Evolutionary conservation across 2,329 filamentous ascomycete species (phyloP).

Genomic region (Cladosporium sp.): DNA sequence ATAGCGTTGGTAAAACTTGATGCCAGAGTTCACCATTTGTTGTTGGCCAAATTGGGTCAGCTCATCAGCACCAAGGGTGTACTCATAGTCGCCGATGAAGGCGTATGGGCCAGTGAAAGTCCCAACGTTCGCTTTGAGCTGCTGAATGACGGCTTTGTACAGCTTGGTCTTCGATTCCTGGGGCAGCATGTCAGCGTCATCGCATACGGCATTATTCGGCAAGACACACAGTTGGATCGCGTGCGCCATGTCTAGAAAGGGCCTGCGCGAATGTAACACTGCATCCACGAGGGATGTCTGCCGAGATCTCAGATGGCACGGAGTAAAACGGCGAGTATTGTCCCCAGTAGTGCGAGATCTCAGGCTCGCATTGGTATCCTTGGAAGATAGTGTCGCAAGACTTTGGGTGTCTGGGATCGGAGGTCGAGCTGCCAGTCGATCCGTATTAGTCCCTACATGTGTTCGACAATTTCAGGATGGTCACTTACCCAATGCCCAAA

Average conservation of each 20-base stretch:
- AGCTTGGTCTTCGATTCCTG: constrained; percentile 53
- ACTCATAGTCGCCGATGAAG: constrained; percentile 69
- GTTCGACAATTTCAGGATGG: background rate
- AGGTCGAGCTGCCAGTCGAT: background rate
- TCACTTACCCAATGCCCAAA: constrained; percentile 8
- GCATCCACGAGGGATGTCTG: constrained; percentile 62
- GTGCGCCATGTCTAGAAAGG: constrained; percentile 78
- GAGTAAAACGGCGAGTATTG: constrained; percentile 85
- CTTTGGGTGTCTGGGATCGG: background rate
- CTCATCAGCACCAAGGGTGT: constrained; percentile 65
- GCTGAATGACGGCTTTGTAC: constrained; percentile 62
- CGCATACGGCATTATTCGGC: too few species aligned
- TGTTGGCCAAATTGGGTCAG: constrained; percentile 65
- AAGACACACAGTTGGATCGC: constrained; percentile 62
- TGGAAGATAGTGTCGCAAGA: constrained; percentile 28
- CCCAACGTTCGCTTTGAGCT: constrained; percentile 57
- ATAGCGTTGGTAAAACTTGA: constrained; percentile 73
- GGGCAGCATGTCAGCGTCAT: background rate
- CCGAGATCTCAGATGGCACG: constrained; percentile 62
- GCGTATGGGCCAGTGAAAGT: constrained; percentile 59
- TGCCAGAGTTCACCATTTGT: constrained; percentile 70
- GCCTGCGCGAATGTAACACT: constrained; percentile 73
- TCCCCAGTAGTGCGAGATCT: constrained; percentile 69
- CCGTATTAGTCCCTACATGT: background rate
- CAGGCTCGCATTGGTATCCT: constrained; percentile 60